These are phyloP conservation scores for Cyberlindnera petersonii DNA, from an alignment of 805 yeast genomes.

Conservation along the genomic window DNA sequence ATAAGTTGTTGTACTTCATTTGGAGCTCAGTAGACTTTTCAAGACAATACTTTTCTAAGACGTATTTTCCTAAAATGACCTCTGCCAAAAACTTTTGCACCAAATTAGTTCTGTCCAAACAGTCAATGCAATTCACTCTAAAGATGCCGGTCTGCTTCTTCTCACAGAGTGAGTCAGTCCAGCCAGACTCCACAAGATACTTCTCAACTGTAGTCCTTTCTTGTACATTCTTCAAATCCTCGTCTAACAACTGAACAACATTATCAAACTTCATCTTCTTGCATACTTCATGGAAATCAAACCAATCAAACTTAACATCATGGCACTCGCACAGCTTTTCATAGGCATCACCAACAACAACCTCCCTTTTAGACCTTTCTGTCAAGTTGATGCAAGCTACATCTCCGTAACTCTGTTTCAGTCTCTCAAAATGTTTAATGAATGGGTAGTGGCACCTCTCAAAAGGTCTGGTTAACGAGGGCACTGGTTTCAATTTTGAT, in stretches of 20 bases:
- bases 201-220: constrained; percentile 16
- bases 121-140: constrained; percentile 59
- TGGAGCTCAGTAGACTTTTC: constrained; percentile 17
- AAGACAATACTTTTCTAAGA: constrained; percentile 24
- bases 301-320: constrained; percentile 46
- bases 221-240: constrained; percentile 13
- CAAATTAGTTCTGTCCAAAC: constrained; percentile 59
- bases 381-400: constrained; percentile 36
- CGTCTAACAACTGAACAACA: constrained; percentile 31
- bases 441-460: constrained; percentile 30
- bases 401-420: constrained; percentile 24
- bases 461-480: constrained; percentile 30
- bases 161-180: constrained; percentile 27
- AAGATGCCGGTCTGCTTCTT: constrained; percentile 50
- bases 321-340: constrained; percentile 32
- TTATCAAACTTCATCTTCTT: constrained; percentile 39
- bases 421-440: constrained; percentile 30
- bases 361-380: constrained; percentile 35
- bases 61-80: constrained; percentile 22
- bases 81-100: constrained; percentile 40
- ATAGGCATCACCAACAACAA: constrained; percentile 37
- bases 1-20: constrained; percentile 32
- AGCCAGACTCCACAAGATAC: constrained; percentile 26
- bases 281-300: constrained; percentile 59
- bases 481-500: constrained; percentile 40